Evolutionary conservation across 2,329 filamentous ascomycete genomes (phyloP), one percentile per base, ranked within the genome.

Genomic region (Ceratocystis ficicola): DNA sequence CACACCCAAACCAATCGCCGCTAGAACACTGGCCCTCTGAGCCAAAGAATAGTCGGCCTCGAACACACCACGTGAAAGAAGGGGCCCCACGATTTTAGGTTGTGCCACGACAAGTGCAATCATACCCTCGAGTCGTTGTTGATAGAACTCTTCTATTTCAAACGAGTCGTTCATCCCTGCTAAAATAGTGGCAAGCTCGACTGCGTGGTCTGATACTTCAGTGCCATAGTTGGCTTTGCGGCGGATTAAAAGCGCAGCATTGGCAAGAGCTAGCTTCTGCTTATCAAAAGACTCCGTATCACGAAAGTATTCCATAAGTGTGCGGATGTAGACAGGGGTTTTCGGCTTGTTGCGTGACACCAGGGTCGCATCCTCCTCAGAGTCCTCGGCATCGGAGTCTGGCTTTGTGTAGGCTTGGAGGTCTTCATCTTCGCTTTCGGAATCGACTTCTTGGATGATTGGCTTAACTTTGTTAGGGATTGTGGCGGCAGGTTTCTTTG

Each of bases 351-450:
- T 86, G 15, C 92, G 83, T 66, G 88, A 86, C 61, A 97, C 82
- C 20, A 96, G 78, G 0, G 91, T 95, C 4, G 94, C 87, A 71
- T 99, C 95, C 46, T 96, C 92, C 66, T 96, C 91, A 0, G 90
- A 93, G 72, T 99, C 94, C 72, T 95, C 90, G 0, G 85, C 82
- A 70, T 99, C 94, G 1, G 89, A 91, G 71, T 90, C 89, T 0
- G 90, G 90, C 73, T 96, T 96, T 15, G 83, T 83, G 70, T 96
- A 96, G 0, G 89, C 83, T 1, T 84, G 78, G 1, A 97, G 77
- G 68, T 89, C 88, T 17, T 86, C 83, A 41, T 85, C 82, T 59
- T 86, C 84, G 7, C 79, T 80, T 1, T 81, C 81, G 8, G 82
- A 81, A 28, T 81, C 78, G 8, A 91, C 73, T 71, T 90, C 87